Evolutionary conservation across 1,284 basidiomycete genomes (phyloP).

Genomic region (Apiotrichum gamsii): DNA sequence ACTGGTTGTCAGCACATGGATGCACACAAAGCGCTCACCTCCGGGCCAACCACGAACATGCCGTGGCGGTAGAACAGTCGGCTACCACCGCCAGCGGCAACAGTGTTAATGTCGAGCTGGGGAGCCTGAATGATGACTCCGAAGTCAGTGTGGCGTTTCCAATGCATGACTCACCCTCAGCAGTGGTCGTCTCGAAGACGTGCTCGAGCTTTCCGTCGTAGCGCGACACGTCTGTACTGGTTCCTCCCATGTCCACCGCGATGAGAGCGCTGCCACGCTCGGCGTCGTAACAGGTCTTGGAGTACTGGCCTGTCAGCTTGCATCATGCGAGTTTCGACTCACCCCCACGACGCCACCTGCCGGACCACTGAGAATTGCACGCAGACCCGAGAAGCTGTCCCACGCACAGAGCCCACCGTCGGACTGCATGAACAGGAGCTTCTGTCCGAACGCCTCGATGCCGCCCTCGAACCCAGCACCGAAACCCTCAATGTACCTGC

Average conservation of each 20-base stretch:
- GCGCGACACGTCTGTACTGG: conserved; percentile 57
- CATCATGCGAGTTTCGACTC: too few species aligned
- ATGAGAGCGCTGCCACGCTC: conserved; percentile 33
- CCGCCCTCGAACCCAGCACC: conserved; percentile 45
- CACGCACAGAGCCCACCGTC: conserved; percentile 47
- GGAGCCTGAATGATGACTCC: conserved; percentile 68
- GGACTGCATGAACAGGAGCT: conserved; percentile 48
- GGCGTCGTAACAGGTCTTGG: conserved; percentile 36
- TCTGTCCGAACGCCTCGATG: conserved; percentile 32
- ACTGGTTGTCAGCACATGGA: not conserved
- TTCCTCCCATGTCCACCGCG: conserved; percentile 61
- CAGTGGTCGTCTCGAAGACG: conserved; percentile 63
- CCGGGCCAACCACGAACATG: conserved; percentile 21
- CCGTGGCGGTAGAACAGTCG: conserved; percentile 41
- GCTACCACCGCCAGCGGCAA: conserved; percentile 44
- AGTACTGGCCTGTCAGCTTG: too few species aligned
- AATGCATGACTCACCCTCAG: conserved; percentile 57
- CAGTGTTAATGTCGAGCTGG: conserved; percentile 50
- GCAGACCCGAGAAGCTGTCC: conserved; percentile 33
- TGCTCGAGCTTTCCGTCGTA: conserved; percentile 29
- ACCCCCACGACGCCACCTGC: conserved; percentile 54
- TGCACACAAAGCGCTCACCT: too few species aligned
- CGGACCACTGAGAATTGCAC: conserved; percentile 47
- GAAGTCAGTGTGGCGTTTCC: too few species aligned
- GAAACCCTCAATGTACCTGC: conserved; percentile 48